phyloP scores from a whole-genome alignment of 176 grass and related monocot genomes.

The Rhynchospora breviuscula region DNA sequence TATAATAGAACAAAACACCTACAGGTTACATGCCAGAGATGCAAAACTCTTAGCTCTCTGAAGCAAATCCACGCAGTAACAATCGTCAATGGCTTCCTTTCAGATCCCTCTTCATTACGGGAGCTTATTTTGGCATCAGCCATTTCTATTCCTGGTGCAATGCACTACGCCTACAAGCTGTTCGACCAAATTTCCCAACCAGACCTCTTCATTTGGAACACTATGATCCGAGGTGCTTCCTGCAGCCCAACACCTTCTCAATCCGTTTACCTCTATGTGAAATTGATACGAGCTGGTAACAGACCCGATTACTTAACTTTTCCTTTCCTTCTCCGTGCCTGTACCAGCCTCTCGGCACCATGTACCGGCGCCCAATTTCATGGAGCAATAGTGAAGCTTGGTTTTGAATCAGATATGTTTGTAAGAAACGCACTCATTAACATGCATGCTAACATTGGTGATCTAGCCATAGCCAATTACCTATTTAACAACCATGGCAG shows the following conservation, averaged over 20 bases:
- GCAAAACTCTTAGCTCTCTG: constrained; percentile 60
- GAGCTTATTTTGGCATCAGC: constrained; percentile 57
- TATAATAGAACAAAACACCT: constrained; percentile 49
- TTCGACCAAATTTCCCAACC: constrained; percentile 69
- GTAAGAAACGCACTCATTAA: constrained; percentile 77
- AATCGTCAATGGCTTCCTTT: constrained; percentile 62
- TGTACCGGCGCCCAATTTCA: constrained; percentile 60
- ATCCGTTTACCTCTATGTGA: constrained; percentile 48
- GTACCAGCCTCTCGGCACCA: constrained; percentile 46
- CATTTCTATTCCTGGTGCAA: constrained; percentile 40
- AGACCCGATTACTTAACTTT: constrained; percentile 69
- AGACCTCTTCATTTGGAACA: constrained; percentile 90
- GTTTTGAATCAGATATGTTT: constrained; percentile 49
- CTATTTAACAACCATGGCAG: constrained; percentile 46
- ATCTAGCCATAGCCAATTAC: constrained; percentile 37
- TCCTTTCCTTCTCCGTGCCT: constrained; percentile 80
- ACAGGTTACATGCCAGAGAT: constrained; percentile 42
- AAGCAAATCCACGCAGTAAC: constrained; percentile 69
- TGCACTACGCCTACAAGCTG: constrained; percentile 55
- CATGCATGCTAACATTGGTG: constrained; percentile 70
- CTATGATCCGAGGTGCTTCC: constrained; percentile 64
- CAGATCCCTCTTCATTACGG: constrained; percentile 51
- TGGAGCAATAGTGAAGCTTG: constrained; percentile 37
- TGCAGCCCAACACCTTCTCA: constrained; percentile 41
- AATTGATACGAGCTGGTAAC: constrained; percentile 34